Percentiles rank a stretch among this genome's conserved stretches.
These are phyloP conservation scores for Paralagenidium karlingii DNA, from an alignment of 352 stramenopile species.

Conservation along the genomic window DNA sequence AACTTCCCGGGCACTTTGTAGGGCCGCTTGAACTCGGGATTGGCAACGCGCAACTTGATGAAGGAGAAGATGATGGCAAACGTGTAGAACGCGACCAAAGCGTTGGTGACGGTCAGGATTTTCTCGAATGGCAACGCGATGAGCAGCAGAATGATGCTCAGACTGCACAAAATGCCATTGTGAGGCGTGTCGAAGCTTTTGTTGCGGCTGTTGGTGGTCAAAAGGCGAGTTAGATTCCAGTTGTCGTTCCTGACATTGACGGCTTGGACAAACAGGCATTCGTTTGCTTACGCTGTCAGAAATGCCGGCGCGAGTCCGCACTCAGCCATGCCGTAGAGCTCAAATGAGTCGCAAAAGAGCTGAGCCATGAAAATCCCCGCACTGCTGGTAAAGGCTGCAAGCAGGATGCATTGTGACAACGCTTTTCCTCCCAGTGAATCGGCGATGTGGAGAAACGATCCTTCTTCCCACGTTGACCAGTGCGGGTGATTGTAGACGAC, in stretches of 20 bases:
- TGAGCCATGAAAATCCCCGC: constrained; percentile 88
- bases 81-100: constrained; percentile 77
- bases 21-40: constrained; percentile 12
- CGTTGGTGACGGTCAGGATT: constrained; percentile 82
- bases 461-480: constrained; percentile 82
- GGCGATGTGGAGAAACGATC: constrained; percentile 77
- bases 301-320: constrained; percentile 74
- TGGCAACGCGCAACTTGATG: constrained; percentile 70
- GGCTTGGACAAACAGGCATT: constrained; percentile 19
- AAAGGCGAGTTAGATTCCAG: too few relatives aligned
- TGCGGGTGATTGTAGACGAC: constrained; percentile 48
- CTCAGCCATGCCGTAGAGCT: constrained; percentile 73
- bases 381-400: constrained; percentile 83
- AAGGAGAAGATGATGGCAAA: constrained; percentile 84
- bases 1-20: not conserved
- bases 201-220: constrained; percentile 25
- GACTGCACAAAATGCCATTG: constrained; percentile 23
- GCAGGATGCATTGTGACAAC: constrained; percentile 81
- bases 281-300: constrained; percentile 71
- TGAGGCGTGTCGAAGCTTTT: constrained; percentile 38
- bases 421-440: constrained; percentile 73
- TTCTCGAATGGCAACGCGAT: constrained; percentile 55
- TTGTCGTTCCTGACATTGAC: constrained; percentile 7
- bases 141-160: constrained; percentile 35
- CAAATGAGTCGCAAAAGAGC: constrained; percentile 85